Evolutionary conservation across 768 basidiomycete genomes (phyloP).

Genomic region (Auriscalpium vulgare): DNA sequence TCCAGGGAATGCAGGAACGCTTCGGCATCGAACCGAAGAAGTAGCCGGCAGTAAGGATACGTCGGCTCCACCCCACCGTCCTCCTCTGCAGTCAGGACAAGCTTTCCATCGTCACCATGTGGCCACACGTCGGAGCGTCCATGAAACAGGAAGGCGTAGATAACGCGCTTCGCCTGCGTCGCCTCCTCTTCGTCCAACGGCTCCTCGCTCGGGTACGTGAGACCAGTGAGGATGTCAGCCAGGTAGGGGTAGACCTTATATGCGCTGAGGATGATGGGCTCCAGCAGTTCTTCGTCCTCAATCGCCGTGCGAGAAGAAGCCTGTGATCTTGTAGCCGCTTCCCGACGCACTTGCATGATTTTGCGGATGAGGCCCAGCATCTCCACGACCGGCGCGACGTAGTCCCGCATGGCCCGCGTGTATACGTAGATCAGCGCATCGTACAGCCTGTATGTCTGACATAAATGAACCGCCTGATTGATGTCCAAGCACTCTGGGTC

Average conservation of each 20-base stretch:
- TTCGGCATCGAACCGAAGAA: constrained; percentile 87
- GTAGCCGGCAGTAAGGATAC: constrained; percentile 80
- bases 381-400: constrained; percentile 82
- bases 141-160: constrained; percentile 81
- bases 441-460: constrained; percentile 76
- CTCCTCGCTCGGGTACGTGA: constrained; percentile 81
- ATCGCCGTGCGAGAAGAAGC: constrained; percentile 17
- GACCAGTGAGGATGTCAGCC: constrained; percentile 69
- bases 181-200: constrained; percentile 60
- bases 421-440: constrained; percentile 95
- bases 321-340: constrained; percentile 25
- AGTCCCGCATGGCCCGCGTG: constrained; percentile 81
- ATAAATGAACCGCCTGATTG: constrained; percentile 84
- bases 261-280: constrained; percentile 59
- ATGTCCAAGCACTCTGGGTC: constrained; percentile 87
- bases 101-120: constrained; percentile 53
- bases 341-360: constrained; percentile 48
- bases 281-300: constrained; percentile 35
- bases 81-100: constrained; percentile 70
- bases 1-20: constrained; percentile 91
- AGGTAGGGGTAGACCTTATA: constrained; percentile 92
- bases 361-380: constrained; percentile 69
- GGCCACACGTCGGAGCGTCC: constrained; percentile 80
- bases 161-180: constrained; percentile 54
- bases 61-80: constrained; percentile 73